Conservation (phyloP, 2,329 filamentous ascomycete genomes). For the Neocucurbitaria cava region DNA sequence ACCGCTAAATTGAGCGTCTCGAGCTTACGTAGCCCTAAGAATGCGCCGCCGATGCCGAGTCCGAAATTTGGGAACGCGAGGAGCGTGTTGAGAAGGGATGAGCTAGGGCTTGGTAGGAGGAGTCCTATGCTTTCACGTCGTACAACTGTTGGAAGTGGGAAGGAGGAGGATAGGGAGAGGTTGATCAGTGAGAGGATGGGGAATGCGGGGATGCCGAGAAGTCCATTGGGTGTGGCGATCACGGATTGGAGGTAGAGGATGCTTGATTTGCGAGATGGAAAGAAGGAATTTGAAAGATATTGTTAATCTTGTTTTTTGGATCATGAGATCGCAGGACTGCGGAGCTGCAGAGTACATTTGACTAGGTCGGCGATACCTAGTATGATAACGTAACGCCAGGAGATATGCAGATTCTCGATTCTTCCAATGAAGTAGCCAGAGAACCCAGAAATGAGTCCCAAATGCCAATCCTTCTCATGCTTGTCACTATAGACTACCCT, state of each 20-base stretch:
- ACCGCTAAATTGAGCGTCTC: neutral
- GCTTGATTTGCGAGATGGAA: too few relatives aligned
- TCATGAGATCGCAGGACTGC: too few relatives aligned
- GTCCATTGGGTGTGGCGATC: neutral
- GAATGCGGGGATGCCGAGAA: neutral
- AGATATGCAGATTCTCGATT: too few relatives aligned
- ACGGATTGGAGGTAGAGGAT: neutral
- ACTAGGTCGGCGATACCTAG: too few relatives aligned
- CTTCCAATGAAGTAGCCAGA: too few relatives aligned
- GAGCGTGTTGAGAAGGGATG: neutral
- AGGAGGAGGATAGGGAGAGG: neutral
- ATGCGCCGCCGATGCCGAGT: neutral
- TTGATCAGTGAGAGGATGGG: constrained; percentile 1
- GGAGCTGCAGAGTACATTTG: too few relatives aligned
- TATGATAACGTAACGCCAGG: too few relatives aligned
- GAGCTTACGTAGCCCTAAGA: neutral
- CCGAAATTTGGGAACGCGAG: neutral
- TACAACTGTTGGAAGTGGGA: neutral
- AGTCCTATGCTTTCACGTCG: neutral
- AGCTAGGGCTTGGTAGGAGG: neutral
- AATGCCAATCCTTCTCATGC: too few relatives aligned
- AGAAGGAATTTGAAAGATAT: too few relatives aligned
- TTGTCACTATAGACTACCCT: too few relatives aligned
- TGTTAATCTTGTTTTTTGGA: too few relatives aligned
- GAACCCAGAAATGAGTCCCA: too few relatives aligned